Percentiles rank a stretch among this genome's conserved stretches.
Conservation (phyloP, 2,329 filamentous ascomycete species). For the Pseudogymnoascus sp. region DNA sequence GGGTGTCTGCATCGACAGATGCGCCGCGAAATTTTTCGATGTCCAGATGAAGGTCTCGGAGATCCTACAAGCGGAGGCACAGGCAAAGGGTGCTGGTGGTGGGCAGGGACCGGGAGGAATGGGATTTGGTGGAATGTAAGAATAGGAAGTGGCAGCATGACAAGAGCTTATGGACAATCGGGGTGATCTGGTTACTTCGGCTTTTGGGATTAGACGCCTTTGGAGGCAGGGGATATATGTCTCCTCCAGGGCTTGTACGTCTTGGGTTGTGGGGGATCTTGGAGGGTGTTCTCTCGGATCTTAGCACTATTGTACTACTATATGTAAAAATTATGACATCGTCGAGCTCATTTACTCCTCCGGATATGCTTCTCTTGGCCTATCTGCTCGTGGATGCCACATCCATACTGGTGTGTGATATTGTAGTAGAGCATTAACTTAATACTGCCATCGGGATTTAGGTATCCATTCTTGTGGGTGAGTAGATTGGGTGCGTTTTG, state of each 20-base stretch:
- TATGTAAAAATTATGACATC: not conserved
- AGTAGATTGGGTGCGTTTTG: not conserved
- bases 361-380: not conserved
- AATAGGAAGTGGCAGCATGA: not conserved
- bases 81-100: slow-evolving; percentile 52
- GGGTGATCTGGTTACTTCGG: slow-evolving; percentile 4
- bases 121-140: slow-evolving; percentile 41
- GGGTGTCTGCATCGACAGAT: slow-evolving; percentile 94
- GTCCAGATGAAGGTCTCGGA: slow-evolving; percentile 97
- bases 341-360: not conserved
- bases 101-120: slow-evolving; percentile 36
- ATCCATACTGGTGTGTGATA: not conserved
- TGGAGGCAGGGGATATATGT: not conserved
- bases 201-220: not conserved
- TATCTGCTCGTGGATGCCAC: not conserved
- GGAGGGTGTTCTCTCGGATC: not conserved
- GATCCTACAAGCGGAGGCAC: slow-evolving; percentile 85
- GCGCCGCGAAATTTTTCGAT: slow-evolving; percentile 96
- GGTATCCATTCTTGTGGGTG: not conserved
- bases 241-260: not conserved
- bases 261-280: not conserved
- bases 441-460: not conserved
- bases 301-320: not conserved
- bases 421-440: too few relatives aligned
- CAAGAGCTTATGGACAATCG: not conserved